A percentile compares a stretch with the other conserved stretches of the same genome.
These are phyloP conservation scores for Plasmodium gonderi DNA, from an alignment of 169 alveolate genomes.

Conservation along the genomic window DNA sequence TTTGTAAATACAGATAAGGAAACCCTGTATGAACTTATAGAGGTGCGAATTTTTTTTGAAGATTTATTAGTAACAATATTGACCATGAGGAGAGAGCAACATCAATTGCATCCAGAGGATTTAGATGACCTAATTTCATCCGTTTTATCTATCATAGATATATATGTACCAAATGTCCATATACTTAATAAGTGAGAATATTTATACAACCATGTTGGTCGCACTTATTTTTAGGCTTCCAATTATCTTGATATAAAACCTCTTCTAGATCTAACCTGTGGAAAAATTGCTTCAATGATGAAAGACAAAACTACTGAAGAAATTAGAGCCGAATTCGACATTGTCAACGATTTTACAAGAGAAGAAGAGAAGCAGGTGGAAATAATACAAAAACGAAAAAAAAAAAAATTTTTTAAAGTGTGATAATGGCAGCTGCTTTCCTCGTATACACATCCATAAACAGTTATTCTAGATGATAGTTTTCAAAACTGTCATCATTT, in stretches of 20 bases:
- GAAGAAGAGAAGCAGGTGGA: constrained; percentile 92
- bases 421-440: background rate
- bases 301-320: constrained; percentile 95
- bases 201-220: background rate
- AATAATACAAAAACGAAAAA: background rate
- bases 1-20: constrained; percentile 94
- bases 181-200: too few relatives aligned
- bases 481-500: background rate
- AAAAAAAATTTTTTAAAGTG: background rate
- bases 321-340: constrained; percentile 93
- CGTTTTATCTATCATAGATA: background rate
- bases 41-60: constrained; percentile 73
- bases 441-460: background rate
- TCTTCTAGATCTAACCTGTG: constrained; percentile 93
- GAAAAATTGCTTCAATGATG: constrained; percentile 95
- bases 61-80: background rate
- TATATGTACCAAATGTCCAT: too few relatives aligned
- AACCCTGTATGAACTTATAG: constrained; percentile 91
- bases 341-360: constrained; percentile 96
- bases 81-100: background rate
- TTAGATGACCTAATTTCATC: background rate
- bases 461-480: background rate
- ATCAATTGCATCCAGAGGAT: background rate
- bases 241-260: constrained; percentile 95
- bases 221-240: constrained; percentile 87